Evolutionary conservation across 2,329 filamentous ascomycete genomes (phyloP).

Genomic region (Penicillium sclerotiorum): DNA sequence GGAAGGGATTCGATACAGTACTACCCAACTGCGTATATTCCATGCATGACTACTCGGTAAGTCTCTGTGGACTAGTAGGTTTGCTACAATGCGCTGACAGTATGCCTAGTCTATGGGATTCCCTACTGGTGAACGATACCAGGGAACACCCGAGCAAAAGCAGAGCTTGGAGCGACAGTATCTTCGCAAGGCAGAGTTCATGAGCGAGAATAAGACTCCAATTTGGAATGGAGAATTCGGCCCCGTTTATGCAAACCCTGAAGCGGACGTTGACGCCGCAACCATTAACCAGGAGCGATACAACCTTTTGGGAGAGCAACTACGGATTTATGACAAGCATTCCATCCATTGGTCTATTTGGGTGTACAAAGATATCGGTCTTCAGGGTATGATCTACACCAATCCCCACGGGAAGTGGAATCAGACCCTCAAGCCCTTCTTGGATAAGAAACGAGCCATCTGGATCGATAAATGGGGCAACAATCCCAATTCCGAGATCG

Average conservation of each 20-base stretch:
- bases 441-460: slow-evolving; percentile 58
- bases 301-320: slow-evolving; percentile 51
- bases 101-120: slow-evolving; percentile 43
- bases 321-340: slow-evolving; percentile 56
- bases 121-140: slow-evolving; percentile 43
- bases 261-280: slow-evolving; percentile 34
- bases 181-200: slow-evolving; percentile 53
- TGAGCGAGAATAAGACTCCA: slow-evolving; percentile 44
- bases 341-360: slow-evolving; percentile 62
- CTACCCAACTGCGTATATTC: slow-evolving; percentile 52
- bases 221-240: slow-evolving; percentile 60
- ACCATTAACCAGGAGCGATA: slow-evolving; percentile 50
- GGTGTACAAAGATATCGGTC: slow-evolving; percentile 61
- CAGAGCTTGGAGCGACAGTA: slow-evolving; percentile 46
- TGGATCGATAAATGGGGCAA: slow-evolving; percentile 61
- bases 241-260: slow-evolving; percentile 42
- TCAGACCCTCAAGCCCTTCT: slow-evolving; percentile 53
- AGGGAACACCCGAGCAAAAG: slow-evolving; percentile 47
- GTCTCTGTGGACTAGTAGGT: background rate
- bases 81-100: background rate
- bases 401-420: slow-evolving; percentile 54
- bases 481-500: slow-evolving; percentile 45
- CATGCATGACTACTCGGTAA: slow-evolving; percentile 47
- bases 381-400: slow-evolving; percentile 59
- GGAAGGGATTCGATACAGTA: slow-evolving; percentile 46